phyloP scores from a whole-genome alignment of 108 stramenopile genomes.

The Fragilaria radians region DNA sequence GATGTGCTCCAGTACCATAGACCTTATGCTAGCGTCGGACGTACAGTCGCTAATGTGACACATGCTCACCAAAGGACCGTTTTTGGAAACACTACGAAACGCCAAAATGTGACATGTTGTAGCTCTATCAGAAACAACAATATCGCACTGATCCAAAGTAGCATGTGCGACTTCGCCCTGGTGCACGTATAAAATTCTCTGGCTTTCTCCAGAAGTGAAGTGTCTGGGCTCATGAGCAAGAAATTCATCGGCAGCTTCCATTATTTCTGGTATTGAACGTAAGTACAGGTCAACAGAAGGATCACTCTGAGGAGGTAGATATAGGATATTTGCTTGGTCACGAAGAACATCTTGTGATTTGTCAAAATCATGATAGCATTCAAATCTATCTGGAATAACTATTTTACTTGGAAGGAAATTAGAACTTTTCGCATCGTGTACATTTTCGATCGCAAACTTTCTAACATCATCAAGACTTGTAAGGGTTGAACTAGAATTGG shows the following conservation, averaged over 20 bases:
- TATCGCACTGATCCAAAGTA: slow-evolving; percentile 25
- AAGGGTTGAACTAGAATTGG: slow-evolving; percentile 33
- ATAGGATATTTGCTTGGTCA: background rate
- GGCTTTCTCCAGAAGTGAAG: background rate
- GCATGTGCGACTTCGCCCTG: slow-evolving; percentile 52
- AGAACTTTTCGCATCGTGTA: background rate
- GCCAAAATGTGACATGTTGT: slow-evolving; percentile 85
- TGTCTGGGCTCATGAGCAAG: background rate
- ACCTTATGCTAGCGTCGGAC: slow-evolving; percentile 51
- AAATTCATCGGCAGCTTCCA: slow-evolving; percentile 8
- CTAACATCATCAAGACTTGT: slow-evolving; percentile 20
- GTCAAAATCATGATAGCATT: slow-evolving; percentile 2
- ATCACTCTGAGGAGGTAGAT: background rate
- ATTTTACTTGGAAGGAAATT: background rate
- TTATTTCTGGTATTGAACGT: background rate
- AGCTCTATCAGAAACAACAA: slow-evolving; percentile 60
- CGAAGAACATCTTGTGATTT: background rate
- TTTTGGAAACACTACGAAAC: slow-evolving; percentile 31
- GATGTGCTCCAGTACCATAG: slow-evolving; percentile 52
- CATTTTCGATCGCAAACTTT: background rate
- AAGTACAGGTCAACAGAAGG: slow-evolving; percentile 3
- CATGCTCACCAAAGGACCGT: slow-evolving; percentile 38
- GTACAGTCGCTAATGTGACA: slow-evolving; percentile 58
- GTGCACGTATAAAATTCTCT: slow-evolving; percentile 36
- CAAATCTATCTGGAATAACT: background rate